Percentiles rank a stretch among this genome's conserved stretches.
These are phyloP conservation scores for Onygena corvina DNA, from an alignment of 2,329 filamentous ascomycete species.

Conservation along the genomic window DNA sequence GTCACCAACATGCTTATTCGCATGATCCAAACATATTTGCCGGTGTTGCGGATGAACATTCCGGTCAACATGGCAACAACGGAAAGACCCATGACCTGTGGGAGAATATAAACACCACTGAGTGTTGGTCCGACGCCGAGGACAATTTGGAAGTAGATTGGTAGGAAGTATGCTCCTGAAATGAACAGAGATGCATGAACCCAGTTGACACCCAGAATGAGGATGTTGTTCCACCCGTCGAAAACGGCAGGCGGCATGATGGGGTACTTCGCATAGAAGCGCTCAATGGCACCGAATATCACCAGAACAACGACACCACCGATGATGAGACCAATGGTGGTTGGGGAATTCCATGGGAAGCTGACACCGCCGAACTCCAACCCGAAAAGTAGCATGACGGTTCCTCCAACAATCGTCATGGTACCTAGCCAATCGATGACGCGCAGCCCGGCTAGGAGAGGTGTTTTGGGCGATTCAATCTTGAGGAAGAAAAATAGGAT, in stretches of 20 bases:
- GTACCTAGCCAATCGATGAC: conserved; percentile 55
- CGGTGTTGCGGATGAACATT: conserved; percentile 62
- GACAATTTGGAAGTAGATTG: conserved; percentile 72
- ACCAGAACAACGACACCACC: conserved; percentile 54
- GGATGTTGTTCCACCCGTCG: conserved; percentile 51
- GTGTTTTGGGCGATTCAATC: conserved; percentile 49
- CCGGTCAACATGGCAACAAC: conserved; percentile 49
- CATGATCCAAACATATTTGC: conserved; percentile 52
- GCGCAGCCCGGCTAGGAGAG: conserved; percentile 44
- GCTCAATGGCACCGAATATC: conserved; percentile 62
- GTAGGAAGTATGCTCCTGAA: conserved; percentile 64
- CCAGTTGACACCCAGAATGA: conserved; percentile 55
- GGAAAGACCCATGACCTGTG: conserved; percentile 56
- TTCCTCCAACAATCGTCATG: conserved; percentile 58
- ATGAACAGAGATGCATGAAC: conserved; percentile 69
- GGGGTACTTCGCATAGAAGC: conserved; percentile 60
- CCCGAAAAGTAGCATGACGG: conserved; percentile 74
- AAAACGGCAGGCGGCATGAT: conserved; percentile 67
- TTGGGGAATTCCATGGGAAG: conserved; percentile 62
- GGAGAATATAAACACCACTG: conserved; percentile 63
- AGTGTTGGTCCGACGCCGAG: conserved; percentile 56
- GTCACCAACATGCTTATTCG: conserved; percentile 47
- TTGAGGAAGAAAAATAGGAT: conserved; percentile 50
- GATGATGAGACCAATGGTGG: conserved; percentile 63
- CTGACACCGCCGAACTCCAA: conserved; percentile 71